phyloP scores from a whole-genome alignment of 768 basidiomycete species.

The Kwoniella botswanensis region DNA sequence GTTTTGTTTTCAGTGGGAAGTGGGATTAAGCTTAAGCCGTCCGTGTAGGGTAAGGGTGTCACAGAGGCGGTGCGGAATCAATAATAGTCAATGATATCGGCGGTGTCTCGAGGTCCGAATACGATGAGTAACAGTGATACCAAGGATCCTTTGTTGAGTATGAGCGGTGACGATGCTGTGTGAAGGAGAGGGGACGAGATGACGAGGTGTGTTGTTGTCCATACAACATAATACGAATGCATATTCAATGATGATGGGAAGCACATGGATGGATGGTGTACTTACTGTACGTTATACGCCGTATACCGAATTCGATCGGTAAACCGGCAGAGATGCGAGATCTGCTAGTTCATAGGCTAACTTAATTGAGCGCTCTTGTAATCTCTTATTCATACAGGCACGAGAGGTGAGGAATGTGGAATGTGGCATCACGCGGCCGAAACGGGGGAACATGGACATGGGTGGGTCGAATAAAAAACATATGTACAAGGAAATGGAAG shows the following conservation, averaged over 20 bases:
- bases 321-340: no score
- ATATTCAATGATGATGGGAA: no score
- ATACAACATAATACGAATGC: no score
- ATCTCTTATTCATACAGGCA: not conserved
- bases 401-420: not conserved
- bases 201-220: no score
- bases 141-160: not conserved
- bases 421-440: conserved; percentile 5
- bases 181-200: not conserved
- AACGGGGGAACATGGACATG: not conserved
- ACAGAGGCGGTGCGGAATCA: conserved; percentile 7
- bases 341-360: no score
- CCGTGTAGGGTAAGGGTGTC: no score
- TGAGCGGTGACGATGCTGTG: not conserved
- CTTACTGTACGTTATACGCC: no score
- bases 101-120: not conserved
- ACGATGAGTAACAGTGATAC: not conserved
- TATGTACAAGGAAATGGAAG: not conserved
- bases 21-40: not conserved
- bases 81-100: not conserved
- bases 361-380: no score
- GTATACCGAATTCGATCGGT: no score
- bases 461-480: not conserved
- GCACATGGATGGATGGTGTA: no score
- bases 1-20: not conserved